Evolutionary conservation across 495 filamentous ascomycete species (phyloP).

Genomic region (Durotheca rogersii): DNA sequence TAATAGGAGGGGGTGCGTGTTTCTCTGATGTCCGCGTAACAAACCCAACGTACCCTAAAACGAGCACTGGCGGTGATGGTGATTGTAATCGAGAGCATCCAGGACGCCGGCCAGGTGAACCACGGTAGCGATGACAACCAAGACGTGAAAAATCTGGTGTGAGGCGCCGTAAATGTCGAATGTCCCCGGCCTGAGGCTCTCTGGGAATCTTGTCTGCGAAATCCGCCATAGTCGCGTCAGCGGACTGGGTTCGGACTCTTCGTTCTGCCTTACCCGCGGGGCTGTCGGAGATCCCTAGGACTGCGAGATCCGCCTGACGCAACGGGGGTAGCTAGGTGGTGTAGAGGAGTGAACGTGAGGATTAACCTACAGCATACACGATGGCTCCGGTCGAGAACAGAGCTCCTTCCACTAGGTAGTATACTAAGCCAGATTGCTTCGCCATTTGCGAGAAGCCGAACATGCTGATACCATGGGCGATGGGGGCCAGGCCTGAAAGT

Average conservation of each 20-base stretch:
- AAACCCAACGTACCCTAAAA: background rate
- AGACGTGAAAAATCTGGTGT: conserved; percentile 66
- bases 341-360: conserved; percentile 5
- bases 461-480: conserved; percentile 46
- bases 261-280: no score
- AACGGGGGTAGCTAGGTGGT: background rate
- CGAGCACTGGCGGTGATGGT: conserved; percentile 32
- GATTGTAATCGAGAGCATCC: conserved; percentile 55
- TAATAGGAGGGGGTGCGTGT: no score
- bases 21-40: background rate
- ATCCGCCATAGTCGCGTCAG: conserved; percentile 21
- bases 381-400: conserved; percentile 41
- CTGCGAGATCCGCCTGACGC: no score
- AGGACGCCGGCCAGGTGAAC: conserved; percentile 60
- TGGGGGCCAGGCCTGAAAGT: conserved; percentile 49
- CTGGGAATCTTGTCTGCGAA: conserved; percentile 42
- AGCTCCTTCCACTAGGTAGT: conserved; percentile 43
- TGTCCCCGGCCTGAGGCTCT: conserved; percentile 40
- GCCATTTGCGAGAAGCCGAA: conserved; percentile 44
- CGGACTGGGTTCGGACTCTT: background rate
- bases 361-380: conserved; percentile 46
- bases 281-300: no score
- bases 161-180: conserved; percentile 64
- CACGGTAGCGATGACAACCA: conserved; percentile 60
- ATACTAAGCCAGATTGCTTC: conserved; percentile 48